Conservation (phyloP, 768 basidiomycete species). For the Boletus insuetus region DNA sequence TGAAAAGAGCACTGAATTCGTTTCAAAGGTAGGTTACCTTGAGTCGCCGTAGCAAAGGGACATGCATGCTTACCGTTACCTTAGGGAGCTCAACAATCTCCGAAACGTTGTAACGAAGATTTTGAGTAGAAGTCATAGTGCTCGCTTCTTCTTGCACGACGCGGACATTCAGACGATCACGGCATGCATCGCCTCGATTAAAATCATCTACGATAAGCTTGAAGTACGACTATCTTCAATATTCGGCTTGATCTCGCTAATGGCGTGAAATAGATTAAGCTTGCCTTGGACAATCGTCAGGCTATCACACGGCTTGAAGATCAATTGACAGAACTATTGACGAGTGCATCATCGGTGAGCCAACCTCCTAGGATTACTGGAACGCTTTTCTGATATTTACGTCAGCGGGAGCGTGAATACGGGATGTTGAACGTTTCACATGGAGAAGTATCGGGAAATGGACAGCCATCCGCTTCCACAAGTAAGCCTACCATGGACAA, state of each 20-base stretch:
- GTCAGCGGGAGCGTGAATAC: too few species aligned
- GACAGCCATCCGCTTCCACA: too few species aligned
- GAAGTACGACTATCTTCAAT: constrained; percentile 1
- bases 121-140: neutral
- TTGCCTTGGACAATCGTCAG: neutral
- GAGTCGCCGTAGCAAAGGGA: too few species aligned
- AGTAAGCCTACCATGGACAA: too few species aligned
- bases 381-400: too few species aligned
- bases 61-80: neutral
- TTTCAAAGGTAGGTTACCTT: constrained; percentile 5
- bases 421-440: too few species aligned
- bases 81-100: constrained; percentile 10
- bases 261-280: constrained; percentile 1
- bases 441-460: too few species aligned
- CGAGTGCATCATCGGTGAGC: too few species aligned
- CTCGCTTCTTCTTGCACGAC: constrained; percentile 9
- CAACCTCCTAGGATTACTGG: too few species aligned
- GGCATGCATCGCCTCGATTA: constrained; percentile 12
- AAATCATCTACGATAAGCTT: constrained; percentile 1
- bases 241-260: neutral
- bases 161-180: constrained; percentile 7
- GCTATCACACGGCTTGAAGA: neutral
- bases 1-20: neutral
- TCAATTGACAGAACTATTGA: too few species aligned
- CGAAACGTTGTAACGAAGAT: constrained; percentile 7